Base-by-base conservation (phyloP, 306 rosid species). In the Arachis stenosperma region DNA sequence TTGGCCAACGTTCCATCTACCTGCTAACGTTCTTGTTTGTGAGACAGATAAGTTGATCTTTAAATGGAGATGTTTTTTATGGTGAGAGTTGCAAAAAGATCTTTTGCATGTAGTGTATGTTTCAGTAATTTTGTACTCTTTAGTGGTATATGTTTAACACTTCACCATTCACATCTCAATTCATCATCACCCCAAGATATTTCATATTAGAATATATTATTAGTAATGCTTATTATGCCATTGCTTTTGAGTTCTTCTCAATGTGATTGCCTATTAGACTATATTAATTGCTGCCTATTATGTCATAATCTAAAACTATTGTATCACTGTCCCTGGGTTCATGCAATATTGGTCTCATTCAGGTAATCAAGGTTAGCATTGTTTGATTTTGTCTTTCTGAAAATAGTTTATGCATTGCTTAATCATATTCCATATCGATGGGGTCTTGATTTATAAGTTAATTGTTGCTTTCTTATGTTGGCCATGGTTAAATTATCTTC, bases 21-120 rank as follows among this genome's bases (percentile, higher is more conserved):
- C 71, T 75, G 82, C 82, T 75, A 56, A 73, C 82, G 37, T 64
- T 77, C 81, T 43, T 73, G 80, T 76, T 55, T 59, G 56, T 79
- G 75, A 75, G 60, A 37, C 71, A 42, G 68, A 76, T 78, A 70
- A 76, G 75, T 72, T 39, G 17, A 55, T 52, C 74, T 65, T 64
- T 56, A 11, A 54, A 54, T 37, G 67, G 61, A 29, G 58, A 69
- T 75, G 53, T 66, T 22, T 22, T 2, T 43, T 70, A 61, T 54
- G 81, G 73, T 58, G 69, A 73, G 75, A 71, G 54, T 69, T n/a
- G 37, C 65, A 44, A 60, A 67, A 67, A 60, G 46, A 73, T 40
- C 36, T 59, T 48, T 67, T 66, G 53, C 56, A 47, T 65, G 48
- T 52, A 36, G 54, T 60, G 75, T 65, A 59, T 17, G 11, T 61